Evolutionary conservation across 2,329 filamentous ascomycete genomes (phyloP), one percentile per base, ranked within the genome.

Genomic region (Gnomoniopsis sp.): DNA sequence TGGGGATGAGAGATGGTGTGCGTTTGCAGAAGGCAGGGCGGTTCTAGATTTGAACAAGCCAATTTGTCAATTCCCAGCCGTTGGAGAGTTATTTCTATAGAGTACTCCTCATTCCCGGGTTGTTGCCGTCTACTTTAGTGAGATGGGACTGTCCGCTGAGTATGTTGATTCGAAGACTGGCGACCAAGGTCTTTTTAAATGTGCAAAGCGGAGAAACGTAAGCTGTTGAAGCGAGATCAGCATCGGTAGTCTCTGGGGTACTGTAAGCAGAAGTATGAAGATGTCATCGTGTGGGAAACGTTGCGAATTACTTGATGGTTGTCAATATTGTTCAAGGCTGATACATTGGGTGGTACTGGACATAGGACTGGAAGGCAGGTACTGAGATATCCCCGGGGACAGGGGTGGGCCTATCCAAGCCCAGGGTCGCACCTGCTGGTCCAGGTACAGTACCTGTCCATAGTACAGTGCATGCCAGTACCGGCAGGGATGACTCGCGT

Each of bases 131-230:
- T 30, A 30, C 4, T 30, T 4, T 8, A 30, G 26, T 30, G 26
- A 30, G 26, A 30, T 30, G 26, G 8, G 8, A n/a, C n/a, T n/a
- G n/a, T n/a, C n/a, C n/a, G n/a, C n/a, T n/a, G n/a, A n/a, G n/a
- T n/a, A n/a, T n/a, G n/a, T n/a, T n/a, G n/a, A n/a, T 36, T 23
- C 36, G 17, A 19, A 53, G 43, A 10, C 49, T 23, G 17, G 22
- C 38, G 23, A 50, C 8, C 34, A 44, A 49, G 41, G 50, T 38
- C 14, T 14, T 34, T n/a, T 23, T 54, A 58, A 54, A 49, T 58
- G 53, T 36, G 34, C 23, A 19, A 49, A 8, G 50, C 34, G 26
- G 17, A 33, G 50, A 34, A 36, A n/a, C 19, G 4, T 4, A 41
- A 15, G 36, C 7, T 41, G 12, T 12, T 4, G 36, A 41, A 41